Conservation (phyloP, 805 yeast species). For the Wickerhamiella nectarea region DNA sequence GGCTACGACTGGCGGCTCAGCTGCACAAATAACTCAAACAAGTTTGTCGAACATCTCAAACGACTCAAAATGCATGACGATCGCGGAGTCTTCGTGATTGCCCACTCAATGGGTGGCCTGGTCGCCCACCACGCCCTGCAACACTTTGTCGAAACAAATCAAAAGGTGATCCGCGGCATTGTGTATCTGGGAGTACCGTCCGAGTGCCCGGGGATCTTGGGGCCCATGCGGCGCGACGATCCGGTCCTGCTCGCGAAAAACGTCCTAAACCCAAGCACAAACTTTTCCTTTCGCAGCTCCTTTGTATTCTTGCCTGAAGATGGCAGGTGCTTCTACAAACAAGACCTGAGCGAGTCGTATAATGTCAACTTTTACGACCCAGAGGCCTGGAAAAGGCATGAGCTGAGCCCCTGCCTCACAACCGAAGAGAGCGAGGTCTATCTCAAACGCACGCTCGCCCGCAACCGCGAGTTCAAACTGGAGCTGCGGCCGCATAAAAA, state of each 20-base stretch:
- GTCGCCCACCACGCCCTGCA: constrained; percentile 71
- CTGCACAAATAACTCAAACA: constrained; percentile 38
- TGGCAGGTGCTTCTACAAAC: constrained; percentile 63
- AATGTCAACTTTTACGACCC: constrained; percentile 65
- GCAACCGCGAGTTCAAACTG: constrained; percentile 44
- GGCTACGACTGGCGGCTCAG: constrained; percentile 94
- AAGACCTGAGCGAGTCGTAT: constrained; percentile 19
- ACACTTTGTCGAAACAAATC: constrained; percentile 24
- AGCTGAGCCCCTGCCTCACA: constrained; percentile 48
- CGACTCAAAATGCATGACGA: constrained; percentile 29
- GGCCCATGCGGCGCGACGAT: constrained; percentile 76
- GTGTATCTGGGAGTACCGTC: constrained; percentile 75
- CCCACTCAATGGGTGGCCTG: constrained; percentile 92
- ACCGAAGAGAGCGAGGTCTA: constrained; percentile 49
- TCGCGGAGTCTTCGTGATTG: constrained; percentile 55
- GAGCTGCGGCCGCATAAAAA: constrained; percentile 39
- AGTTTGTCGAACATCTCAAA: constrained; percentile 37
- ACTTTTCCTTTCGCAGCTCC: constrained; percentile 79
- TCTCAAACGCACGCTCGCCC: constrained; percentile 43
- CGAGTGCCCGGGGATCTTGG: constrained; percentile 73
- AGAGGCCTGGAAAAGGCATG: constrained; percentile 63
- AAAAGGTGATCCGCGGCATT: constrained; percentile 57
- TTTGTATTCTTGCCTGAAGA: constrained; percentile 63
- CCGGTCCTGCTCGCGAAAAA: constrained; percentile 60
- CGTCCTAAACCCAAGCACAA: constrained; percentile 64